Evolutionary conservation across 768 basidiomycete species (phyloP), one percentile per base, ranked within the genome.

Genomic region (Lentinula edodes): DNA sequence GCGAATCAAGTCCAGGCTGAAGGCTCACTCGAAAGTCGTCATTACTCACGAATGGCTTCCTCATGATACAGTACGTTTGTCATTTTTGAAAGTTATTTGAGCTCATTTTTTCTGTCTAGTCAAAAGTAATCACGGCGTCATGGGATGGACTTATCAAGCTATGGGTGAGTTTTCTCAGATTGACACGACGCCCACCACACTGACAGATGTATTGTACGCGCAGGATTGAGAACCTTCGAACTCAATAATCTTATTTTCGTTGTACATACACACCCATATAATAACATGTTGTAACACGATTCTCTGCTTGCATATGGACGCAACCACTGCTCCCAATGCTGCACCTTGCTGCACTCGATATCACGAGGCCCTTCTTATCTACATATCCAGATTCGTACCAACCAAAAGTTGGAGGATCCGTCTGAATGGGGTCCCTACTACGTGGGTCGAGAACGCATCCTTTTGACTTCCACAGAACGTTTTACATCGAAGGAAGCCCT

Each of bases 131-230:
- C 58, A 99, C 97, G 3, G 95, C 91, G 8, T 94, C 92, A 51
- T 98, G 96, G 96, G 97, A 99, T 71, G 95, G 95, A 12, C 77
- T 95, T 66, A 98, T 98, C 74, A 98, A 98, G 76, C 81, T 99
- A 72, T 99, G 95, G 95, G 94, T 92, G 71, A 66, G 89, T 80
- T 20, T 10, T 36, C 15, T 32, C 10, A 41, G 34, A 9, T 51
- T 23, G 57, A 58, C 54, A 43, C 10, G 23, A 9, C n/a, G 28
- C n/a, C 52, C 15, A 32, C 7, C 61, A 63, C 55, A 32, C 32
- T 34, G 18, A 36, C 16, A 32, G 16, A 20, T 42, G 32, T 8
- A 23, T 51, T 43, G 52, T 56, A 16, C 38, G 18, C 10, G 15
- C 42, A 64, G 61, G 61, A 64, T 61, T 64, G 61, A 64, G 43